Evolutionary conservation across 2,329 filamentous ascomycete genomes (phyloP), one percentile per base, ranked within the genome.

Genomic region (Colletotrichum ledebouriae): DNA sequence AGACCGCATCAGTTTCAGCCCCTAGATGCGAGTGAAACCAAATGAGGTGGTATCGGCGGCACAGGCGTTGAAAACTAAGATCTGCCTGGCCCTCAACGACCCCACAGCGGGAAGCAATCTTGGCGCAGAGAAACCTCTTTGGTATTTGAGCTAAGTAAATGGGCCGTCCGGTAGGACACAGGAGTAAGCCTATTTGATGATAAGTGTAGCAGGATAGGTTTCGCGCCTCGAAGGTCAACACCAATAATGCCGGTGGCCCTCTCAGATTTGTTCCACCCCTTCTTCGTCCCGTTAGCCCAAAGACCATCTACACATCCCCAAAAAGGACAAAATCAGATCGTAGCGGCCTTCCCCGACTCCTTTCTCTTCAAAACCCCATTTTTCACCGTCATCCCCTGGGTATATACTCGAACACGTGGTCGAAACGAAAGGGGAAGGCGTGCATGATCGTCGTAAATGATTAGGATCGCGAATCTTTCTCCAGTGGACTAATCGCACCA

Each of bases 381-480:
- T 72, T 70, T 73, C 37, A 39, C 71, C 70, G 70, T 71, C 73
- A 42, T 20, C 70, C 53, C 58, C 59, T 72, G 78, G 80, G 80
- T 82, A 82, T 82, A 82, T 79, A 77, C 77, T 77, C 75, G 73
- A 76, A 75, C 70, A 75, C 75, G 42, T 37, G 33, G 34, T 71
- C 73, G 76, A 79, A 78, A 76, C 71, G 73, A 79, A 78, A 73
- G 73, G 73, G 75, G 72, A 76, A 74, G 73, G 76, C 71, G 29
- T 70, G 75, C 71, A 37, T 71, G 46, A 63, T 72, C 56, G 61
- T 76, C 71, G 69, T 75, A 62, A 72, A 74, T 71, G 71, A 75
- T 71, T 75, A 73, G 69, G 55, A 69, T 71, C 66, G 67, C 72
- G 70, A 71, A 65, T 71, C 71, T 70, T 72, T 64, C 72, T 73